These are phyloP conservation scores for Cajanus cajan DNA, from an alignment of 306 rosid genomes.

Conservation along the genomic window DNA sequence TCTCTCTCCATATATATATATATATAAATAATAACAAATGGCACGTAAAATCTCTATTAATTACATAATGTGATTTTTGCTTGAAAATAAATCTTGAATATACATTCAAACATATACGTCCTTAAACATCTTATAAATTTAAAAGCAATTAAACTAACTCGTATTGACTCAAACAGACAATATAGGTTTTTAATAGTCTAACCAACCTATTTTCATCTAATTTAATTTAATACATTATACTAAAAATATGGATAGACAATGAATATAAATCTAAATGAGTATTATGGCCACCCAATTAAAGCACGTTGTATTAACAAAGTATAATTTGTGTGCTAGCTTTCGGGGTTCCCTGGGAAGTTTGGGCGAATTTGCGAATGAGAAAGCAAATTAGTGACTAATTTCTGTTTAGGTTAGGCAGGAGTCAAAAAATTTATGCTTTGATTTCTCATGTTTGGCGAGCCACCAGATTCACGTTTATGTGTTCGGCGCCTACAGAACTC, in stretches of 20 bases:
- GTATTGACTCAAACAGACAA: no score
- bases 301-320: not conserved
- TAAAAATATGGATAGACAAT: not conserved
- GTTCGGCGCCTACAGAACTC: slow-evolving; percentile 9
- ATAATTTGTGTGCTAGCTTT: not conserved
- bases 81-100: no score
- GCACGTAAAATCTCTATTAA: no score
- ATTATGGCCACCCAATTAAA: not conserved
- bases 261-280: not conserved
- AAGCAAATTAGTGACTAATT: not conserved
- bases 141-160: no score
- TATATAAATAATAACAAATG: no score
- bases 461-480: not conserved
- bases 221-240: no score
- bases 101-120: no score
- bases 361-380: not conserved
- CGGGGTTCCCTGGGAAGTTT: not conserved
- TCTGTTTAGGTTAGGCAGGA: not conserved
- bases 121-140: no score
- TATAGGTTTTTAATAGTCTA: no score
- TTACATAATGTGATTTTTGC: no score
- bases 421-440: not conserved
- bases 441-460: slow-evolving; percentile 16
- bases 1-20: no score
- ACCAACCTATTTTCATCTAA: no score